phyloP scores from a whole-genome alignment of 805 yeast genomes.

The Myxozyma neglecta region DNA sequence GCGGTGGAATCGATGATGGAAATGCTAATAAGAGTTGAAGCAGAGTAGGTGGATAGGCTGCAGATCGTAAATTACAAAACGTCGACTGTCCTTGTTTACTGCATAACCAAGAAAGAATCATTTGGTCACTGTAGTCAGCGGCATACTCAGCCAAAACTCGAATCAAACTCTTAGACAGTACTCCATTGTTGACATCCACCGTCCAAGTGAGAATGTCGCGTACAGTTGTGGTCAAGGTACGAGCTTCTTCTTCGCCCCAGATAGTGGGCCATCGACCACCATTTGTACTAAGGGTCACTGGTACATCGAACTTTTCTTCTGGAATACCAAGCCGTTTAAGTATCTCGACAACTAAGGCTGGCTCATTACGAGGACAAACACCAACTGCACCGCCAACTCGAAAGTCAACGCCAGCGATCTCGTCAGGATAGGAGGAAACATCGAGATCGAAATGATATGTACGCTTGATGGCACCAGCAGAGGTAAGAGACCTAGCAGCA shows the following conservation, averaged over 20 bases:
- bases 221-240: slow-evolving; percentile 23
- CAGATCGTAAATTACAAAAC: slow-evolving; percentile 31
- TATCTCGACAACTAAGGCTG: slow-evolving; percentile 28
- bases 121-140: slow-evolving; percentile 21
- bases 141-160: slow-evolving; percentile 32
- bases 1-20: slow-evolving; percentile 62
- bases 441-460: slow-evolving; percentile 36
- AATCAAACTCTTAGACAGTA: slow-evolving; percentile 31
- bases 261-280: slow-evolving; percentile 38
- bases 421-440: slow-evolving; percentile 34
- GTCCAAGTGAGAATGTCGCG: slow-evolving; percentile 36
- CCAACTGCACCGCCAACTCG: slow-evolving; percentile 38
- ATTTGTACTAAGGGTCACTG: slow-evolving; percentile 23
- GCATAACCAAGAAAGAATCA: slow-evolving; percentile 32
- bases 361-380: slow-evolving; percentile 35
- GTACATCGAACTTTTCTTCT: slow-evolving; percentile 9
- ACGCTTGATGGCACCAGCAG: slow-evolving; percentile 33
- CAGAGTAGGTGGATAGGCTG: slow-evolving; percentile 44
- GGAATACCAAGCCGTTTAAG: slow-evolving; percentile 20
- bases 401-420: slow-evolving; percentile 34
- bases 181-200: slow-evolving; percentile 32
- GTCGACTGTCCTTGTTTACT: slow-evolving; percentile 33
- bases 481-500: slow-evolving; percentile 32
- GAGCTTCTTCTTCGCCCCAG: slow-evolving; percentile 35
- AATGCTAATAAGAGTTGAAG: slow-evolving; percentile 75